phyloP scores from a whole-genome alignment of 331 rosid genomes.

The Stylosanthes scabra region DNA sequence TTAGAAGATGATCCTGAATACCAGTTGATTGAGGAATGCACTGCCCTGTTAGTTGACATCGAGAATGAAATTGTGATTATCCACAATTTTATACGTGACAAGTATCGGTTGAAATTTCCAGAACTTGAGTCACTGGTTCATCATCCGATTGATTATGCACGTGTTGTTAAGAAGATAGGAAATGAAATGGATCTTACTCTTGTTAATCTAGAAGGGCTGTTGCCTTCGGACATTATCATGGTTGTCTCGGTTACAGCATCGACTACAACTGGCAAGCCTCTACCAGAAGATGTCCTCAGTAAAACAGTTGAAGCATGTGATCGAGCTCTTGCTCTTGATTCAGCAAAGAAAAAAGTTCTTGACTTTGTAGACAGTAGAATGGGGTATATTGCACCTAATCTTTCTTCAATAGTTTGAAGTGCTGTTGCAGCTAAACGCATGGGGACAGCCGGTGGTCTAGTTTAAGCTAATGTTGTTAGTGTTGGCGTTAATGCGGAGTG shows the following conservation, averaged over 20 bases:
- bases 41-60: background rate
- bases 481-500: too few species aligned
- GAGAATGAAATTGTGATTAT: conserved; percentile 2
- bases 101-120: conserved; percentile 1
- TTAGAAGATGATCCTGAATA: conserved; percentile 3
- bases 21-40: background rate
- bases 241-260: background rate
- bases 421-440: conserved; percentile 44
- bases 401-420: background rate
- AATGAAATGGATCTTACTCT: conserved; percentile 1
- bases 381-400: conserved; percentile 2
- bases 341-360: background rate
- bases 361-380: background rate
- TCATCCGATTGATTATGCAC: background rate
- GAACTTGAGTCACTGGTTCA: conserved; percentile 1
- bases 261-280: conserved; percentile 1
- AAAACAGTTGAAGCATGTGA: background rate
- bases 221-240: background rate
- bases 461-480: background rate
- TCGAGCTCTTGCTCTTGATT: background rate
- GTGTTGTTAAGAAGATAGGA: conserved; percentile 3
- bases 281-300: background rate
- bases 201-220: background rate
- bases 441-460: background rate
- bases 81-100: background rate